Percentiles rank a stretch among this genome's conserved stretches.
These are phyloP conservation scores for Colletotrichum cuscutae DNA, from an alignment of 2,329 filamentous ascomycete species.

Conservation along the genomic window DNA sequence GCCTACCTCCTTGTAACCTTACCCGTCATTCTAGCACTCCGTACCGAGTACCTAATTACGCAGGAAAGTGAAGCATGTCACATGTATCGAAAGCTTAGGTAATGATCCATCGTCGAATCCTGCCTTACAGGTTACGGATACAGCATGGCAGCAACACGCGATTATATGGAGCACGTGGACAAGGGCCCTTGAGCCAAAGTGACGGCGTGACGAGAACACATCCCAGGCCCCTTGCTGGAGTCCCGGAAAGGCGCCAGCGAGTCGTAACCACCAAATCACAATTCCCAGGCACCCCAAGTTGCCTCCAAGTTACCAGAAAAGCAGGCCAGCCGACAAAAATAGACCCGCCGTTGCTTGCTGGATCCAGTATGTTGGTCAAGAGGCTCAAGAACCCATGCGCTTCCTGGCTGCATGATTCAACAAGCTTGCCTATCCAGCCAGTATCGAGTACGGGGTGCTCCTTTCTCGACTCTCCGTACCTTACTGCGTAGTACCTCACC, in stretches of 20 bases:
- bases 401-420: constrained; percentile 10
- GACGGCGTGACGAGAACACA: constrained; percentile 5
- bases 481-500: not conserved
- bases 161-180: constrained; percentile 14
- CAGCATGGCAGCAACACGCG: constrained; percentile 1
- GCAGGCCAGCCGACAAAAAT: not conserved
- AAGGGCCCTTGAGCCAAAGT: not conserved
- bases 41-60: not conserved
- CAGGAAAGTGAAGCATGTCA: constrained; percentile 2
- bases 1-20: not conserved
- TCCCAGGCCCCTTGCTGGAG: not conserved
- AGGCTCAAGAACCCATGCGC: constrained; percentile 16
- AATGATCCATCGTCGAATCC: not conserved
- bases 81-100: constrained; percentile 28
- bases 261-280: too few species aligned
- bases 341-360: not conserved
- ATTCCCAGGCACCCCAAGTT: too few species aligned
- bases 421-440: not conserved
- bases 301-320: too few species aligned
- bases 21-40: not conserved
- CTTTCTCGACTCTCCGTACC: not conserved
- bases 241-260: too few species aligned
- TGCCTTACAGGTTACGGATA: not conserved
- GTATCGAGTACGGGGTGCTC: not conserved
- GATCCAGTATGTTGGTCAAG: not conserved